A percentile compares a stretch with the other conserved stretches of the same genome.
Evolutionary conservation across 2,329 filamentous ascomycete species (phyloP).

Genomic region (Beauveria varroae): DNA sequence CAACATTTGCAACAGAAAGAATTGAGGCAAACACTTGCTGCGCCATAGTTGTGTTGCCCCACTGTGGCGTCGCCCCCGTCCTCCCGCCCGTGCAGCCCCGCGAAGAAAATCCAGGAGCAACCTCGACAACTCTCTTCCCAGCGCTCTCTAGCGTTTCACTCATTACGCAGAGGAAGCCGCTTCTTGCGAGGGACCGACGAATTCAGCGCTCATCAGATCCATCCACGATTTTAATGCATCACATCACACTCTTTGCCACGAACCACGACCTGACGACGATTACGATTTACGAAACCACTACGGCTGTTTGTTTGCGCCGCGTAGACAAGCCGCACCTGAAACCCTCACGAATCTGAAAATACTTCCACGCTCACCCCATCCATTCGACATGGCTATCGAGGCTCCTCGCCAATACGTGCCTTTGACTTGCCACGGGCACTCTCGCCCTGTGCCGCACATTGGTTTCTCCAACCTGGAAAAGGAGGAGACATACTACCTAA

Average conservation of each 20-base stretch:
- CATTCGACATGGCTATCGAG: constrained; percentile 27
- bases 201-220: not conserved
- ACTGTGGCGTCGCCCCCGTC: not conserved
- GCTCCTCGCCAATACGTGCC: constrained; percentile 61
- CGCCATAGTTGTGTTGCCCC: not conserved
- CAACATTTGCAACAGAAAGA: no score
- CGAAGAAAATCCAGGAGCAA: constrained; percentile 12
- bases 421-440: constrained; percentile 90
- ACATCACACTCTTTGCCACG: not conserved
- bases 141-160: constrained; percentile 9
- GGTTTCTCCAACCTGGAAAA: constrained; percentile 80
- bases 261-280: constrained; percentile 3
- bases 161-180: constrained; percentile 11
- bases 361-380: not conserved
- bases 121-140: constrained; percentile 7
- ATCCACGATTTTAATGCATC: not conserved
- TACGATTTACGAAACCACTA: constrained; percentile 6
- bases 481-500: constrained; percentile 81
- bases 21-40: not conserved
- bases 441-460: constrained; percentile 83
- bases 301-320: not conserved
- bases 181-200: constrained; percentile 2
- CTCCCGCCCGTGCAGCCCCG: not conserved
- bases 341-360: not conserved
- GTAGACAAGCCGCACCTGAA: not conserved